Evolutionary conservation across 768 basidiomycete species (phyloP), one percentile per base, ranked within the genome.

Genomic region (Trametes maxima): DNA sequence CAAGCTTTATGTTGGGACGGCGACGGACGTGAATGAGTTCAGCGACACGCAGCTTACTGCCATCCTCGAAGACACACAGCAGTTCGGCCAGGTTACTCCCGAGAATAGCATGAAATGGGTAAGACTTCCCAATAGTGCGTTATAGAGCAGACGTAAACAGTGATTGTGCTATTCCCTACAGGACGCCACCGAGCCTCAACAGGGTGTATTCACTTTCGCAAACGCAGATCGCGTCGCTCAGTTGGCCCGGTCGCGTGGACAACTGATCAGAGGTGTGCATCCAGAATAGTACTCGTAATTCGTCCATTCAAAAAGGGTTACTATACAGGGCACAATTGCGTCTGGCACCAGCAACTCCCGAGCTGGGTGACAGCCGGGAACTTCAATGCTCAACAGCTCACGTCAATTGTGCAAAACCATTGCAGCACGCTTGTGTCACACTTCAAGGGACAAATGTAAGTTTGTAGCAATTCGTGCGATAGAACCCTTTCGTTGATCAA

Each of bases 161-260:
- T 33, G 28, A 33, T 8, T 33, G 8, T 13, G n/a, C 17, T 13
- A 6, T 25, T 6, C 2, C 14, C 14, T 21, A 13, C 55, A 85
- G 82, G 82, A 82, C 62, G 79, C 80, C 1, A 84, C 82, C 12
- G 83, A 85, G 61, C 82, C 81, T 10, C 67, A 70, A 7, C 80
- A 75, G 39, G 80, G 80, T 28, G 68, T 66, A 1, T 85, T 82
- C 69, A 81, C 78, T 0, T 85, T 81, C 64, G 68, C 74, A 1
- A 65, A 67, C 10, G 83, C 78, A 12, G 82, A 85, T 67, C 71
- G 64, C 11, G 74, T 85, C 42, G 79, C 77, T 6, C 69, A 72
- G 25, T 72, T 82, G 25, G 82, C 82, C 2, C 70, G 78, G 58
- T 68, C 68, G 14, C 80, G 80, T 56, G 77, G 79, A 0, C 79